A percentile compares a stretch with the other conserved stretches of the same genome.
These are phyloP conservation scores for Calonectria pseudoreteaudii DNA, from an alignment of 2,329 filamentous ascomycete genomes.

Conservation along the genomic window DNA sequence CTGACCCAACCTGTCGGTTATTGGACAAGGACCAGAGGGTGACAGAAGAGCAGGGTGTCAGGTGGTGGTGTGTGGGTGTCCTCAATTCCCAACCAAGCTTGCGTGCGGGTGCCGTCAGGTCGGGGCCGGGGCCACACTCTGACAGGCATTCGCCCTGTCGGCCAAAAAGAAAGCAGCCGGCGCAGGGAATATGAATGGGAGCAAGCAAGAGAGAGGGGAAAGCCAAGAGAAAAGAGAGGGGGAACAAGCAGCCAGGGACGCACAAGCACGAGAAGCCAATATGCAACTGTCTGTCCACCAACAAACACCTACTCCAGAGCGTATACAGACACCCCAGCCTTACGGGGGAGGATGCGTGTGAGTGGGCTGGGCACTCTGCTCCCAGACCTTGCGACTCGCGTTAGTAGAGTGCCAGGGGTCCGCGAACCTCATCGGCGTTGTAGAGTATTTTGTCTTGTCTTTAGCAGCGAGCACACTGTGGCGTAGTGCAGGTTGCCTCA, in stretches of 20 bases:
- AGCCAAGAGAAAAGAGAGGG: background rate
- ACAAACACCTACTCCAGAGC: background rate
- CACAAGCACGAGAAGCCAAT: background rate
- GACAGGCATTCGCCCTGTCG: slow-evolving; percentile 10
- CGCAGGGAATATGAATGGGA: slow-evolving; percentile 2
- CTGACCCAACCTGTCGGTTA: slow-evolving; percentile 24
- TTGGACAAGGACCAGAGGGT: background rate
- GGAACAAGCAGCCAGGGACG: background rate
- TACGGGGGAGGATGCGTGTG: background rate
- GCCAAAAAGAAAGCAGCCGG: slow-evolving; percentile 3
- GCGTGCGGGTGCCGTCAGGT: slow-evolving; percentile 8
- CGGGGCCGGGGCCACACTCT: slow-evolving; percentile 2
- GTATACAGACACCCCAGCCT: slow-evolving; percentile 6
- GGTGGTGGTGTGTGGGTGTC: slow-evolving; percentile 4
- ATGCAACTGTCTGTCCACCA: slow-evolving; percentile 17
- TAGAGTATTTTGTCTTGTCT: background rate
- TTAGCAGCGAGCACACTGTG: background rate
- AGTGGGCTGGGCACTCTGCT: background rate
- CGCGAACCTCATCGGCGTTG: background rate
- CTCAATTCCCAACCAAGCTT: background rate
- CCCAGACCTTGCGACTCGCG: slow-evolving; percentile 15
- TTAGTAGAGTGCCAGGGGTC: slow-evolving; percentile 18
- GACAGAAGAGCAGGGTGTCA: background rate
- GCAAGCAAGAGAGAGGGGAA: background rate
- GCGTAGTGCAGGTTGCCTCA: background rate